Conservation (phyloP, 352 stramenopile genomes). For the Globisporangium abappressorium region DNA sequence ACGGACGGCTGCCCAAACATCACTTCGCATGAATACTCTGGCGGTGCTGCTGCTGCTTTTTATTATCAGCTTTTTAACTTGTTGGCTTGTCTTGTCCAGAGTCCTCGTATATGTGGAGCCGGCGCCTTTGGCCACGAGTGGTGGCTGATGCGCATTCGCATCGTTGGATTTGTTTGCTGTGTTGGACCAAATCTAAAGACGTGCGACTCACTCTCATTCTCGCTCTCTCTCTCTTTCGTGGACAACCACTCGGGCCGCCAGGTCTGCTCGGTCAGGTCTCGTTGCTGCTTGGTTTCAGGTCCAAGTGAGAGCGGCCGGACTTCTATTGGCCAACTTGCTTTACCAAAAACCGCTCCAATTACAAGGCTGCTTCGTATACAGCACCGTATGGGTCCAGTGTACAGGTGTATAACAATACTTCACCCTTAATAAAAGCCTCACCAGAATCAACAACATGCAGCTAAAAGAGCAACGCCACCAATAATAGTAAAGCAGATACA, state of each 20-base stretch:
- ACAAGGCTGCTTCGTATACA: background rate
- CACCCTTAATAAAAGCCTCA: too few species aligned
- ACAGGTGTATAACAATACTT: background rate
- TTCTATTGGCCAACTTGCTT: background rate
- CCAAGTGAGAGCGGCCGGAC: background rate
- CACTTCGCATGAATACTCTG: too few species aligned
- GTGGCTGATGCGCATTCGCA: background rate
- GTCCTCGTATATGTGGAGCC: background rate
- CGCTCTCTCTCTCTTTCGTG: constrained; percentile 1
- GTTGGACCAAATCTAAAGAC: background rate
- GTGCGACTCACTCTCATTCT: background rate
- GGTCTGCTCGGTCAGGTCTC: background rate
- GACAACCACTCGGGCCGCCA: background rate
- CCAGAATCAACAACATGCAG: background rate
- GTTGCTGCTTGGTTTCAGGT: background rate
- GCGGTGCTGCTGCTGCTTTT: too few species aligned
- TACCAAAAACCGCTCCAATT: background rate
- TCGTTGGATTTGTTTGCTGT: background rate
- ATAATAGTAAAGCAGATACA: background rate
- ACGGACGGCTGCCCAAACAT: too few species aligned
- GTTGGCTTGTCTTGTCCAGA: background rate
- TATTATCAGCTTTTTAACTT: too few species aligned
- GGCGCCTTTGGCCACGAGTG: background rate
- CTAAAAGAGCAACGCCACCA: background rate
- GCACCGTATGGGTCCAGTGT: background rate